Base-by-base conservation (phyloP, 768 basidiomycete species). In the Austroboletus festivus region DNA sequence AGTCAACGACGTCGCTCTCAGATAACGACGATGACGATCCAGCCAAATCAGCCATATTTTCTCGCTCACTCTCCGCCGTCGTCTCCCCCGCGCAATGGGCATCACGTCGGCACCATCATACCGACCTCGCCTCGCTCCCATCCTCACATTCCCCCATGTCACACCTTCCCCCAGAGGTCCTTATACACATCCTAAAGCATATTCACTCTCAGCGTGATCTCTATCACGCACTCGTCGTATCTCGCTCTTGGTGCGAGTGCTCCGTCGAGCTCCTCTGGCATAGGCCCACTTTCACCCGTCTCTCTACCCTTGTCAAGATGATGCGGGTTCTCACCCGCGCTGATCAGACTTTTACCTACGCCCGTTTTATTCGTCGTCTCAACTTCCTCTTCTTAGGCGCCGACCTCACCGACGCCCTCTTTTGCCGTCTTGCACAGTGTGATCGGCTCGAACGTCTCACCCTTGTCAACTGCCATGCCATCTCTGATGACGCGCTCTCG, bases 191-290 rank as follows among this genome's bases (percentile, higher is more conserved):
- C 61, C 79, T 99, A 57, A 89, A 86, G 55, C 82, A 93, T 58
- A 76, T 99, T 12, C 80, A 86, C 56, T 76, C 81, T 0, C 72
- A 85, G 24, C 75, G 78, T 50, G 89, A 95, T 67, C 77, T 97
- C 40, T 80, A 86, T 54, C 73, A 76, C 54, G 77, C 81, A 34
- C 76, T 94, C 51, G 82, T 86, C 48, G 93, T 97, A 22, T 93
- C 85, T 18, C 83, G 90, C 48, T 78, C 82, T 22, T 99, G 95
- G 93, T 97, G 93, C 75, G 87, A 94, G 63, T 96, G 93, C 68
- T 84, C 92, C 24, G 93, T 94, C 37, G 91, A 97, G 67, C 78
- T 97, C 19, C 76, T 98, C 20, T 99, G 94, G 94, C 86, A 93
- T 68, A 87, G 89, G 60, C 94, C 94, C 18, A 74, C 75, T 45